Evolutionary conservation across 768 basidiomycete genomes (phyloP).

Genomic region (Tulasnella sp.): DNA sequence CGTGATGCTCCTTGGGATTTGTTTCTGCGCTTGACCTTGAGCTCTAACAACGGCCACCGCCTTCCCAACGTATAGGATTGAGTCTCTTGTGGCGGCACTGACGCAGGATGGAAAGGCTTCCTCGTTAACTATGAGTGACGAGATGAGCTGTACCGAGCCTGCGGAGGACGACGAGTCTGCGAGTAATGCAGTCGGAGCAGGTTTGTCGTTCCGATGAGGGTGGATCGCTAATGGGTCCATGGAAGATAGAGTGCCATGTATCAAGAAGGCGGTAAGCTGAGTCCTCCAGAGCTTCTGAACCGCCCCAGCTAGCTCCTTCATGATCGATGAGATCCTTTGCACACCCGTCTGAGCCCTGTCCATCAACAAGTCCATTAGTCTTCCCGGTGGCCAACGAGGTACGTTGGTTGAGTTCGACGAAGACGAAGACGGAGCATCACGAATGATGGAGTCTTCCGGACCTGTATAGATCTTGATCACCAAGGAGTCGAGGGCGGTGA

Average conservation of each 20-base stretch:
- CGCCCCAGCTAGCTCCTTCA: slow-evolving; percentile 56
- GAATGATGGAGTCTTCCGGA: not conserved
- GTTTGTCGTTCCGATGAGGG: slow-evolving; percentile 4
- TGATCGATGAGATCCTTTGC: slow-evolving; percentile 59
- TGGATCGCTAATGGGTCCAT: slow-evolving; percentile 54
- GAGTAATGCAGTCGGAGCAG: not conserved
- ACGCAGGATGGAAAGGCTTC: slow-evolving; percentile 69
- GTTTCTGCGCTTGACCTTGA: slow-evolving; percentile 45
- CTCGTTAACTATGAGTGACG: slow-evolving; percentile 36
- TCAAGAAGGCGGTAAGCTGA: slow-evolving; percentile 70
- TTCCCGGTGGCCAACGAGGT: slow-evolving; percentile 53
- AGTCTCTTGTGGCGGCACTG: slow-evolving; percentile 59
- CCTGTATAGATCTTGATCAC: slow-evolving; percentile 41
- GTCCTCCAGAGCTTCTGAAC: slow-evolving; percentile 77
- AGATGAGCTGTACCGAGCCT: not conserved
- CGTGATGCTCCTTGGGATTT: slow-evolving; percentile 59
- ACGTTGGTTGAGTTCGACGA: not conserved
- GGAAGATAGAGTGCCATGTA: slow-evolving; percentile 58
- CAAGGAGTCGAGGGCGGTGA: slow-evolving; percentile 58
- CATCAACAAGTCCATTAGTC: slow-evolving; percentile 69
- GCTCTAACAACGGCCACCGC: slow-evolving; percentile 76
- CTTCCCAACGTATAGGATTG: slow-evolving; percentile 77
- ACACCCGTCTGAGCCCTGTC: slow-evolving; percentile 67
- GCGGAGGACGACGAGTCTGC: not conserved
- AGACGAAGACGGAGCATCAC: not conserved